Conservation (phyloP, 148 eudicot genomes). For the Rhododendron mucronatum region DNA sequence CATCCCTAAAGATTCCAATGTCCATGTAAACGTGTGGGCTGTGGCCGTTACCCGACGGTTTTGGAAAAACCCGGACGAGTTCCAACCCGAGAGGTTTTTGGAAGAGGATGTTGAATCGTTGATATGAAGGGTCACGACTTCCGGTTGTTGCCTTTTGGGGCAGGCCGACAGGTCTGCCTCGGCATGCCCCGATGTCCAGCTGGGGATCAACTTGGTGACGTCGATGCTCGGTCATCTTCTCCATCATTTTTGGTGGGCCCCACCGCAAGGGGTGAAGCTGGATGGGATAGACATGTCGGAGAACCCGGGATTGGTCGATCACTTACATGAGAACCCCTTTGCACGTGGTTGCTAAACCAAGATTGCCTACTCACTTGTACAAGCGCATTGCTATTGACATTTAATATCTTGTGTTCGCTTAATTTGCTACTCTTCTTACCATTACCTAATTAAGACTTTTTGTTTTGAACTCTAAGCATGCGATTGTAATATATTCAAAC, state of each 20-base stretch:
- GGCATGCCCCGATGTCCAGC: too few species aligned
- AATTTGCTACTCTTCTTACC: too few species aligned
- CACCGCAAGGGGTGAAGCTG: too few species aligned
- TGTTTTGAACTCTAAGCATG: background rate
- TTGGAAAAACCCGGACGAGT: constrained; percentile 59
- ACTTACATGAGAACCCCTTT: too few species aligned
- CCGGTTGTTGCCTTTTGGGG: constrained; percentile 45
- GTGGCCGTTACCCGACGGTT: constrained; percentile 61
- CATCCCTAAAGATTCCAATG: constrained; percentile 61
- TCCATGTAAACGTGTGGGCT: constrained; percentile 71
- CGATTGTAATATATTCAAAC: background rate
- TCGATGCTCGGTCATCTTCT: too few species aligned
- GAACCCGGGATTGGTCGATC: constrained; percentile 47
- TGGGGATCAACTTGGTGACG: too few species aligned
- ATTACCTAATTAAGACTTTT: too few species aligned
- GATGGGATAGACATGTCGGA: constrained; percentile 16
- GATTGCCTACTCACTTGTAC: constrained; percentile 54
- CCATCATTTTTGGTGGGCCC: too few species aligned
- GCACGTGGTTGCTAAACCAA: too few species aligned
- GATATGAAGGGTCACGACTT: constrained; percentile 76
- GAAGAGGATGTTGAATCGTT: constrained; percentile 67
- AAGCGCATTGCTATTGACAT: constrained; percentile 37
- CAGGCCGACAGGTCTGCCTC: too few species aligned
- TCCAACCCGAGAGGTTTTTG: constrained; percentile 61
- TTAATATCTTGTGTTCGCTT: too few species aligned